phyloP scores from a whole-genome alignment of 768 basidiomycete genomes.

The Termitomyces sp. region DNA sequence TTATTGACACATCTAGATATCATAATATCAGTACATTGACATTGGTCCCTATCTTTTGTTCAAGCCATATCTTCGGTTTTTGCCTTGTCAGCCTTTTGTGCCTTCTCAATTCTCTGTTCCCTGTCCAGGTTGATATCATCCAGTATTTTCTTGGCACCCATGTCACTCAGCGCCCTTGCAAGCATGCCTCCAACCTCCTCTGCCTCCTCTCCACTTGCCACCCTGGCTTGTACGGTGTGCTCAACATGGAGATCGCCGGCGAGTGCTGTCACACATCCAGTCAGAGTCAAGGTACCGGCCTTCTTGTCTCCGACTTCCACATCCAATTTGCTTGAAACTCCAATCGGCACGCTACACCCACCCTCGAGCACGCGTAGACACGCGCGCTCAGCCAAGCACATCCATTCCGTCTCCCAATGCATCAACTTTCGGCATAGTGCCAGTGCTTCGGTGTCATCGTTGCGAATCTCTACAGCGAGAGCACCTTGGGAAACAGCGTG shows the following conservation, averaged over 20 bases:
- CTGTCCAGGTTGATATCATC: constrained; percentile 77
- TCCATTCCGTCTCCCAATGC: constrained; percentile 75
- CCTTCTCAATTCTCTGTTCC: constrained; percentile 38
- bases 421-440: constrained; percentile 64
- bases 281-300: constrained; percentile 49
- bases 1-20: background rate
- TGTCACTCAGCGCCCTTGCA: constrained; percentile 57
- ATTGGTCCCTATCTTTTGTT: background rate
- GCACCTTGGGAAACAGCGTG: constrained; percentile 96
- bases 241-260: constrained; percentile 72
- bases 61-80: background rate
- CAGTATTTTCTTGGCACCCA: constrained; percentile 75
- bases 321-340: constrained; percentile 54
- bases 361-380: constrained; percentile 90
- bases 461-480: constrained; percentile 78
- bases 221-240: constrained; percentile 46
- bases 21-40: constrained; percentile 2
- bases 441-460: constrained; percentile 53
- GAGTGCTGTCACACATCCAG: constrained; percentile 81
- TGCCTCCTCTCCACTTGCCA: constrained; percentile 52
- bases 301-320: constrained; percentile 20
- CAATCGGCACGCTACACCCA: constrained; percentile 96
- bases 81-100: constrained; percentile 26
- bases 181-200: constrained; percentile 64
- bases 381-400: constrained; percentile 79